Percentiles rank a stretch among this genome's conserved stretches.
These are phyloP conservation scores for Sherardia arvensis DNA, from an alignment of 257 asterid species.

Conservation along the genomic window DNA sequence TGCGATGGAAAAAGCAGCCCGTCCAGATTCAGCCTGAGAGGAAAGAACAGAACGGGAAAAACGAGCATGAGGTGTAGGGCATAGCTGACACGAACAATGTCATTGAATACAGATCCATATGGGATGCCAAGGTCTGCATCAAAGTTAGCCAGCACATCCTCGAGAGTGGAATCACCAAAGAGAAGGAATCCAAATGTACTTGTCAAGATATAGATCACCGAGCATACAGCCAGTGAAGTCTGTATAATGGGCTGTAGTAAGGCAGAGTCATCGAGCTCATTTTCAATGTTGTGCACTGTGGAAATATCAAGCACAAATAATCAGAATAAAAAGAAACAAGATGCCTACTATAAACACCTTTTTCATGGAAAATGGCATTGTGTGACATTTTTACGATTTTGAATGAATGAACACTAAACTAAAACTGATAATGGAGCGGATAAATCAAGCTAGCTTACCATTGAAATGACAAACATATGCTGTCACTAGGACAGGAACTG, in stretches of 20 bases:
- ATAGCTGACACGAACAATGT: constrained; percentile 80
- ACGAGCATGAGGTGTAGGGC: constrained; percentile 90
- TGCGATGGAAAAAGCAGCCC: constrained; percentile 74
- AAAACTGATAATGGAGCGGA: not conserved
- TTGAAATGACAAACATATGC: constrained; percentile 57
- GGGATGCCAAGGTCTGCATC: constrained; percentile 79
- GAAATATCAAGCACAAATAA: not conserved
- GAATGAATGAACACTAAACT: not conserved
- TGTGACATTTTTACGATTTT: not conserved
- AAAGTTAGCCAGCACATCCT: constrained; percentile 81
- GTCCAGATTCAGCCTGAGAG: constrained; percentile 68
- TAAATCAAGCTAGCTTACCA: constrained; percentile 24
- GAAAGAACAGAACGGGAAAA: constrained; percentile 76
- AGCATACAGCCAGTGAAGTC: constrained; percentile 45
- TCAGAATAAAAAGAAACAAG: not conserved
- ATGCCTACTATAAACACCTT: not conserved
- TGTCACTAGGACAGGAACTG: constrained; percentile 53
- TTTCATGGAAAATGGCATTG: not conserved
- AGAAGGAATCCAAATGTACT: constrained; percentile 56
- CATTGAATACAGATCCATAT: constrained; percentile 59
- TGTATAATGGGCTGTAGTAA: constrained; percentile 31
- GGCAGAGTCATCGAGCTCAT: constrained; percentile 40
- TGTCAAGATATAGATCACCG: constrained; percentile 37
- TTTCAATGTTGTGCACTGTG: constrained; percentile 53
- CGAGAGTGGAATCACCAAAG: constrained; percentile 46